Percentiles rank a stretch among this genome's conserved stretches.
These are phyloP conservation scores for Boletellus dicymbophilus DNA, from an alignment of 1,284 basidiomycete genomes.

Conservation along the genomic window DNA sequence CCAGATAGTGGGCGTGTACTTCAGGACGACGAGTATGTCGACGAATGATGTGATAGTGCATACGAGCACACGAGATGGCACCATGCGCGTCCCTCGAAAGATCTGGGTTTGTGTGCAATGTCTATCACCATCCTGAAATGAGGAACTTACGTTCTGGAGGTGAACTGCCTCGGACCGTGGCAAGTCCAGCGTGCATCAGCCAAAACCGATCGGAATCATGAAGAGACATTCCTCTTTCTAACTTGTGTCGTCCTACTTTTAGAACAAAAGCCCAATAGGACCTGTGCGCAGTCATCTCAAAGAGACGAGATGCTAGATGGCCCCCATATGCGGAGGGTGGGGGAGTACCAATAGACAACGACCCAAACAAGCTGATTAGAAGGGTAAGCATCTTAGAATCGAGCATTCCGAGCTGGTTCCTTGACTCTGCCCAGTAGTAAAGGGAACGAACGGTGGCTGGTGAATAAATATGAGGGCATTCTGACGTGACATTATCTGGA, in stretches of 20 bases:
- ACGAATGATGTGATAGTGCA: constrained; percentile 28
- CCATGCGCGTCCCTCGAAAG: constrained; percentile 9
- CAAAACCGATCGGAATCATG: constrained; percentile 41
- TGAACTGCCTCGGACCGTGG: constrained; percentile 5
- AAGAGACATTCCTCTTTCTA: constrained; percentile 22
- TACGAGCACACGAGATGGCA: constrained; percentile 20
- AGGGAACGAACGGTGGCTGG: constrained; percentile 36
- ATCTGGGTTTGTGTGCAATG: constrained; percentile 17
- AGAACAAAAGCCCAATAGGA: constrained; percentile 39
- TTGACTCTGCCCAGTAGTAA: constrained; percentile 35
- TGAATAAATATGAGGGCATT: constrained; percentile 24
- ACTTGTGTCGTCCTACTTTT: constrained; percentile 35
- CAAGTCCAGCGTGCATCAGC: constrained; percentile 40
- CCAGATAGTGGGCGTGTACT: constrained; percentile 29
- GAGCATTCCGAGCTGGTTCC: constrained; percentile 28
- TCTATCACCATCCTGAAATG: background rate
- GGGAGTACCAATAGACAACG: constrained; percentile 38
- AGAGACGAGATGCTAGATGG: constrained; percentile 26
- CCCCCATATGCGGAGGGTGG: constrained; percentile 22
- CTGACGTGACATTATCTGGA: constrained; percentile 19
- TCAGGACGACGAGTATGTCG: constrained; percentile 24
- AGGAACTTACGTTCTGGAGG: constrained; percentile 15
- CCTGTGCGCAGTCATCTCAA: constrained; percentile 4
- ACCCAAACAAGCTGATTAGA: constrained; percentile 46
- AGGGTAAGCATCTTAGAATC: constrained; percentile 32